A percentile compares a stretch with the other conserved stretches of the same genome.
These are phyloP conservation scores for Zalaria sp. DNA, from an alignment of 2,329 filamentous ascomycete genomes.

Conservation along the genomic window DNA sequence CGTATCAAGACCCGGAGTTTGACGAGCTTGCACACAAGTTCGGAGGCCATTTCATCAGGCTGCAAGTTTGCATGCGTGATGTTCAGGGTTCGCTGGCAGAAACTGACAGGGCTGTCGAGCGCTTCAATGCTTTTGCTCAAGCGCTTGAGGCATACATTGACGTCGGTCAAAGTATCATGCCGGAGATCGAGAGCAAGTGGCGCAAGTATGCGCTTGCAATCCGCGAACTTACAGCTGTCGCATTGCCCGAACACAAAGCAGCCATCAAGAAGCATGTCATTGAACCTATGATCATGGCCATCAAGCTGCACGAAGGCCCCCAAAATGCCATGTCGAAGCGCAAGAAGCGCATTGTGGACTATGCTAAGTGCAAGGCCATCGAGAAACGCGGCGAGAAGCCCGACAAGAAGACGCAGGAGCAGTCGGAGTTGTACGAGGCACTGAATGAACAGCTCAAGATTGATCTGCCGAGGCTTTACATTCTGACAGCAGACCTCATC, in stretches of 20 bases:
- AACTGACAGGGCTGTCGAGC: conserved; percentile 62
- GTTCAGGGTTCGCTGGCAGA: conserved; percentile 88
- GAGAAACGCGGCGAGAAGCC: conserved; percentile 71
- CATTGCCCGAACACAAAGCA: conserved; percentile 61
- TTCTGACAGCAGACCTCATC: conserved; percentile 68
- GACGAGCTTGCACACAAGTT: conserved; percentile 72
- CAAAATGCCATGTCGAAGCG: conserved; percentile 88
- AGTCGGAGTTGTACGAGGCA: conserved; percentile 78
- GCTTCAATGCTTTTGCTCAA: conserved; percentile 65
- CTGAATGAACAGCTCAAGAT: conserved; percentile 89
- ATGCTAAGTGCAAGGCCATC: conserved; percentile 64
- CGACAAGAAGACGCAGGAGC: conserved; percentile 71
- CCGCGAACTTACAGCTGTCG: conserved; percentile 70
- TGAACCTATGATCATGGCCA: conserved; percentile 64
- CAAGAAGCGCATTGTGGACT: conserved; percentile 82
- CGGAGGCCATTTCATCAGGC: conserved; percentile 77
- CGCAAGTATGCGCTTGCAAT: conserved; percentile 79
- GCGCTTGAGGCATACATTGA: conserved; percentile 75
- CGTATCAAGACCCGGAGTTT: conserved; percentile 71
- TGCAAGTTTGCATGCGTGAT: conserved; percentile 85
- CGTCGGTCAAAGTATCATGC: conserved; percentile 52
- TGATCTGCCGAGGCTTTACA: conserved; percentile 74
- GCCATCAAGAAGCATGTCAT: conserved; percentile 72
- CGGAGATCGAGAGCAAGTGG: conserved; percentile 89
- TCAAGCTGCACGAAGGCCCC: conserved; percentile 69